Conservation (phyloP, 1,284 basidiomycete species). For the Ceratobasidium sp. region DNA sequence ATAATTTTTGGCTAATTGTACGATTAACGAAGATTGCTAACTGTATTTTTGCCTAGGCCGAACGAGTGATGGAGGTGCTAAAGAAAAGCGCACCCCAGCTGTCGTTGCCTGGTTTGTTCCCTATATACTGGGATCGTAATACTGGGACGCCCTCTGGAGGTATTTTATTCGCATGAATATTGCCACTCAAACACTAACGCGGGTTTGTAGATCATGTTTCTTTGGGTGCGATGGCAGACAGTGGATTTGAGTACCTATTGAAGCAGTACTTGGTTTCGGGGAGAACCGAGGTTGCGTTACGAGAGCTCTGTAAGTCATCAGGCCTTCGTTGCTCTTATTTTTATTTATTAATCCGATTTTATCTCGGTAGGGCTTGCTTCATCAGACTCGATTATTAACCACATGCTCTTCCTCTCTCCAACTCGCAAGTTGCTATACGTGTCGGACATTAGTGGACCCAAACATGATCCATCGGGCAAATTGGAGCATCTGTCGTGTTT, state of each 20-base stretch:
- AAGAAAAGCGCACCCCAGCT: slow-evolving; percentile 49
- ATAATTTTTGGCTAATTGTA: too few species aligned
- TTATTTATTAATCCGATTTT: neutral
- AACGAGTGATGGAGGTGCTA: slow-evolving; percentile 63
- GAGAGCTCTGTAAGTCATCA: slow-evolving; percentile 68
- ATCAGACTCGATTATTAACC: slow-evolving; percentile 46
- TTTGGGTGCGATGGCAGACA: slow-evolving; percentile 73
- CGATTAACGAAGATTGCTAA: neutral
- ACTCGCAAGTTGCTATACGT: slow-evolving; percentile 74
- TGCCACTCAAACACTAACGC: neutral
- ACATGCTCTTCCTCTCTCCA: slow-evolving; percentile 73
- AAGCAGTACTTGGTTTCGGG: slow-evolving; percentile 76
- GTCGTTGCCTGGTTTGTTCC: slow-evolving; percentile 46
- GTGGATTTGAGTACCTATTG: slow-evolving; percentile 76
- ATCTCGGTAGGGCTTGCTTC: slow-evolving; percentile 24
- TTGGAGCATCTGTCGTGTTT: slow-evolving; percentile 85
- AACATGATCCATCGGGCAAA: slow-evolving; percentile 58
- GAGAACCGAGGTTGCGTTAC: slow-evolving; percentile 64
- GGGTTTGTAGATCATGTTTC: slow-evolving; percentile 60
- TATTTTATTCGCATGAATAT: slow-evolving; percentile 39
- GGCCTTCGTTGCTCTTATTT: neutral
- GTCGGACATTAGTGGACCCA: slow-evolving; percentile 61
- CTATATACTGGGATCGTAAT: slow-evolving; percentile 47
- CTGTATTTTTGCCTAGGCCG: slow-evolving; percentile 42
- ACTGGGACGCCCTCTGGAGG: slow-evolving; percentile 43